These are phyloP conservation scores for Silene conica DNA, from an alignment of 148 eudicot genomes.

Conservation along the genomic window DNA sequence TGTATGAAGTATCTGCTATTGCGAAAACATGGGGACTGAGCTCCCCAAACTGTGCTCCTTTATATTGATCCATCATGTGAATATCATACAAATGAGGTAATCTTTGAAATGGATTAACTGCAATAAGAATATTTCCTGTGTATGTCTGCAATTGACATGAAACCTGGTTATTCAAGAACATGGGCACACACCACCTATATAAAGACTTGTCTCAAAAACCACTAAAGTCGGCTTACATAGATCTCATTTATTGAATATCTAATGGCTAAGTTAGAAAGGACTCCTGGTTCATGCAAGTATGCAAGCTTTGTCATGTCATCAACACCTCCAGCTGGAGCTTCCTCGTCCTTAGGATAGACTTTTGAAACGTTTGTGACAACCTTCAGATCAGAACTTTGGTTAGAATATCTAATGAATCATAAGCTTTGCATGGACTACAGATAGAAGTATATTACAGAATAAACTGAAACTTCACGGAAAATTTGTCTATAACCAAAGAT, in stretches of 20 bases:
- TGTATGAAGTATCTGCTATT: slow-evolving; percentile 83
- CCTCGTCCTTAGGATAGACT: slow-evolving; percentile 87
- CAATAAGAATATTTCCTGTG: slow-evolving; percentile 95
- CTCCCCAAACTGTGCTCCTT: slow-evolving; percentile 94
- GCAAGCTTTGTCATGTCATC: slow-evolving; percentile 99
- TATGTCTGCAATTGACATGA: slow-evolving; percentile 57
- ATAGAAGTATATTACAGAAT: neutral
- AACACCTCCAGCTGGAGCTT: slow-evolving; percentile 98
- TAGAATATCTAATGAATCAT: slow-evolving; percentile 5
- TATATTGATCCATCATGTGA: slow-evolving; percentile 99
- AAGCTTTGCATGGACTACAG: neutral
- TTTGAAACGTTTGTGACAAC: slow-evolving; percentile 71
- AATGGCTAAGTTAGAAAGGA: slow-evolving; percentile 77
- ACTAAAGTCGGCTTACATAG: slow-evolving; percentile 52
- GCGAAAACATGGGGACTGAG: slow-evolving; percentile 99
- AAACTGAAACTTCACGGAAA: neutral
- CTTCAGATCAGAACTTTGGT: slow-evolving; percentile 33
- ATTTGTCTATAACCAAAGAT: neutral
- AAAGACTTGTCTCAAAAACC: neutral
- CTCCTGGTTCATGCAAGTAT: slow-evolving; percentile 98
- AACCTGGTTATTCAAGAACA: slow-evolving; percentile 17
- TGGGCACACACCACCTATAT: neutral
- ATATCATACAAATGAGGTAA: slow-evolving; percentile 93
- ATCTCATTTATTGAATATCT: slow-evolving; percentile 98
- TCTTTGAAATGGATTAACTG: slow-evolving; percentile 96